A percentile compares a stretch with the other conserved stretches of the same genome.
These are phyloP conservation scores for Saccharomyces hybrid DNA, from an alignment of 1,139 yeast genomes.

Conservation along the genomic window DNA sequence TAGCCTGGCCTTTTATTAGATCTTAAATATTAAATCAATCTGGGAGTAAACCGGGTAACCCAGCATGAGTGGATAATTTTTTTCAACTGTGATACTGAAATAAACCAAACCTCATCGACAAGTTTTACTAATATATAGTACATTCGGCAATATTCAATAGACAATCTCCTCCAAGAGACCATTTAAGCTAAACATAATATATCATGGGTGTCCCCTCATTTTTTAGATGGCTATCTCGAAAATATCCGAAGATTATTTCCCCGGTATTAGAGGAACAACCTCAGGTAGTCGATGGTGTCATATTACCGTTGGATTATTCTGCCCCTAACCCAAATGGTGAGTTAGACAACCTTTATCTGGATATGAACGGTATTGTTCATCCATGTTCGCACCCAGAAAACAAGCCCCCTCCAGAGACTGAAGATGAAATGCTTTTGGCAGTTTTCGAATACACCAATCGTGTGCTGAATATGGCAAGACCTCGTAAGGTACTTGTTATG, in stretches of 20 bases:
- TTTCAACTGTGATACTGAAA: not conserved
- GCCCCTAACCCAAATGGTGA: slow-evolving; percentile 94
- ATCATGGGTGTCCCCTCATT: slow-evolving; percentile 87
- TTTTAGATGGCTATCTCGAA: slow-evolving; percentile 89
- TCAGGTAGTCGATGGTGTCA: slow-evolving; percentile 46
- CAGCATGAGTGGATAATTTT: not conserved
- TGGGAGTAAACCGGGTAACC: not conserved
- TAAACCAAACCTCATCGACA: not conserved
- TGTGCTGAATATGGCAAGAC: slow-evolving; percentile 87
- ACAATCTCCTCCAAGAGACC: not conserved
- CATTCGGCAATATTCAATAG: not conserved
- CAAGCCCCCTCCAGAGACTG: slow-evolving; percentile 87
- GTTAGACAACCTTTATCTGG: slow-evolving; percentile 79
- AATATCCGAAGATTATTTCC: slow-evolving; percentile 89
- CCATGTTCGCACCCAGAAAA: slow-evolving; percentile 97
- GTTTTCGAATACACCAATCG: slow-evolving; percentile 84
- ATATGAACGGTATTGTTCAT: slow-evolving; percentile 97
- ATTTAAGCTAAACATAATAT: not conserved
- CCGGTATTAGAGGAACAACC: slow-evolving; percentile 78
- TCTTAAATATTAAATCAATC: not conserved
- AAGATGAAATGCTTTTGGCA: slow-evolving; percentile 89
- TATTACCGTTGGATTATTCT: slow-evolving; percentile 58
- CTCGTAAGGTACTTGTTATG: slow-evolving; percentile 82
- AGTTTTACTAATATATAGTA: not conserved
- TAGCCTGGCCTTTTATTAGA: not conserved